Evolutionary conservation across 257 asterid species (phyloP).

Genomic region (Solanum virginianum): DNA sequence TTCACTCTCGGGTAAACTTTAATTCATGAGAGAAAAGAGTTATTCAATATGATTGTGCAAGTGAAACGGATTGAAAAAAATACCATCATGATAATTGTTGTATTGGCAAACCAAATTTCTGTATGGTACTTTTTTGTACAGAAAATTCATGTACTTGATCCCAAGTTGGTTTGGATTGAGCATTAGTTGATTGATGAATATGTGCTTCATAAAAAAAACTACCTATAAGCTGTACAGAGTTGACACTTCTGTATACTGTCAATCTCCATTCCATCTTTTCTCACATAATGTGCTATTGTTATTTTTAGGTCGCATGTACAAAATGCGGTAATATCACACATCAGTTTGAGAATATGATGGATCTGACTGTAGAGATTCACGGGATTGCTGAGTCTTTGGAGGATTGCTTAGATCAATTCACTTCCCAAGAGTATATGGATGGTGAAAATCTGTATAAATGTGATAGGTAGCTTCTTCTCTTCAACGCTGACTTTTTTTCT

Average conservation of each 20-base stretch:
- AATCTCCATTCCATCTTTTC: background rate
- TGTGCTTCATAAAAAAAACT: background rate
- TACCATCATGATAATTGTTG: background rate
- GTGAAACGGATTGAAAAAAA: background rate
- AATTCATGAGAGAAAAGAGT: background rate
- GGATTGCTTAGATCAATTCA: conserved; percentile 92
- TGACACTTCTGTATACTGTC: background rate
- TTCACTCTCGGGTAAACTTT: conserved; percentile 77
- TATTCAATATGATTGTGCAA: background rate
- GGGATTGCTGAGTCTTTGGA: conserved; percentile 88
- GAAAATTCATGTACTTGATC: too few species aligned
- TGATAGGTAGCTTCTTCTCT: conserved; percentile 48
- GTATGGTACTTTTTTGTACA: background rate
- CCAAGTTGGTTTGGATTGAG: too few species aligned
- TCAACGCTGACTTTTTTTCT: background rate
- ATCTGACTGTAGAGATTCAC: conserved; percentile 91
- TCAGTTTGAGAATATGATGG: conserved; percentile 96
- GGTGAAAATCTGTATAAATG: conserved; percentile 98
- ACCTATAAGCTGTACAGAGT: background rate
- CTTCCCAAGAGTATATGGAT: conserved; percentile 77
- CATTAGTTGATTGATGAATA: background rate
- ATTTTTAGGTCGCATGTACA: conserved; percentile 66
- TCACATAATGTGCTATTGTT: background rate
- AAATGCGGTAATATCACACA: conserved; percentile 68
- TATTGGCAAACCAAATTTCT: background rate